These are phyloP conservation scores for Backusella morwellensis DNA, from an alignment of 192 early-diverging fungal species.

Conservation along the genomic window DNA sequence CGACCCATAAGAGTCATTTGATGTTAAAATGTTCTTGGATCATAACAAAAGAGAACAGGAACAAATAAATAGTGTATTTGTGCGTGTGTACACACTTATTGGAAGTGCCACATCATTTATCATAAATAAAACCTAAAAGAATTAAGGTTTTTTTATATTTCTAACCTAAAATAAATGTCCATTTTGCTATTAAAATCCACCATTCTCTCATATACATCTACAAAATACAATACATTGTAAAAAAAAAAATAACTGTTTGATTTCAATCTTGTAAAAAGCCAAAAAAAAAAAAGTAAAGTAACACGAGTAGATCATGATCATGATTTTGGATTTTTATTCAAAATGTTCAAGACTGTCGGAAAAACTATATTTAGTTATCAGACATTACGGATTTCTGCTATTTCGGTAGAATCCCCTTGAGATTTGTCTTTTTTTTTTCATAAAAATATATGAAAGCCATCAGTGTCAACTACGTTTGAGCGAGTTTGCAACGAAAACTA, in stretches of 20 bases:
- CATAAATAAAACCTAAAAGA: not conserved
- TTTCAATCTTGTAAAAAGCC: not conserved
- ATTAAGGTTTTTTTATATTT: not conserved
- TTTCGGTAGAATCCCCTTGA: not conserved
- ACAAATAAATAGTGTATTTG: not conserved
- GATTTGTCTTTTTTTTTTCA: too few species aligned
- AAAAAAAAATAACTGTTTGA: not conserved
- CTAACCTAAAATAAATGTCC: not conserved
- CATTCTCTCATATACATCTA: too few species aligned
- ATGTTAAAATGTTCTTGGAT: not conserved
- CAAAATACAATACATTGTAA: not conserved
- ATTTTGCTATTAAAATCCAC: not conserved
- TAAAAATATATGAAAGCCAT: not conserved
- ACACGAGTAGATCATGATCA: not conserved
- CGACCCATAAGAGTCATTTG: not conserved
- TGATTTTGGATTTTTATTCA: not conserved
- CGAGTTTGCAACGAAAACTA: too few species aligned
- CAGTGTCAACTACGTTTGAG: not conserved
- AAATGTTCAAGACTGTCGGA: not conserved
- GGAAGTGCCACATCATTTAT: not conserved
- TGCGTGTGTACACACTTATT: too few species aligned
- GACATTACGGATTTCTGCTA: not conserved
- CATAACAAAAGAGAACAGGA: not conserved
- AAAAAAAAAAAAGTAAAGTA: not conserved
- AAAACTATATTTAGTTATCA: not conserved